Percentiles rank a stretch among this genome's conserved stretches.
Evolutionary conservation across 257 asterid species (phyloP).

Genomic region (Jacaranda mimosifolia): DNA sequence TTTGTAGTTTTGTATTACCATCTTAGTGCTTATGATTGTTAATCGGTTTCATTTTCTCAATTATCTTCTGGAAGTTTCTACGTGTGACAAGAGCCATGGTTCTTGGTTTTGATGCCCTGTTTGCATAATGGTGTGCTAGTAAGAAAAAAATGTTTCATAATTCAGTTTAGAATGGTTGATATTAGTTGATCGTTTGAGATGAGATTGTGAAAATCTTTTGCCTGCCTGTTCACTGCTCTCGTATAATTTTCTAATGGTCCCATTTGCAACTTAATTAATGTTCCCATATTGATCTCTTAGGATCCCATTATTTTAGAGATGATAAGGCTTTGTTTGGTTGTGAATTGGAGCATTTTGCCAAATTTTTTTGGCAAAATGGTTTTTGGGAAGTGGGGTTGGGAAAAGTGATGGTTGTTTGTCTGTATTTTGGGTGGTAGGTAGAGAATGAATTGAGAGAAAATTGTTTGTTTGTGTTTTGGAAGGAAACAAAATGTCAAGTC

Average conservation of each 20-base stretch:
- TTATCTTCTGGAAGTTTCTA: conserved; percentile 15
- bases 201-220: background rate
- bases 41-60: background rate
- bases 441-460: too few relatives aligned
- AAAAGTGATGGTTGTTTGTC: too few relatives aligned
- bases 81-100: background rate
- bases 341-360: too few relatives aligned
- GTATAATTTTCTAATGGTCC: background rate
- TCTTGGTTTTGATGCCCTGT: conserved; percentile 18
- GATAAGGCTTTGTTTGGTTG: too few relatives aligned
- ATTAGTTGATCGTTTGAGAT: background rate
- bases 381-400: too few relatives aligned
- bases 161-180: conserved; percentile 5
- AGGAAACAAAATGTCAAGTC: too few relatives aligned
- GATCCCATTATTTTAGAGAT: conserved; percentile 10
- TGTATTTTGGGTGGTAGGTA: too few relatives aligned
- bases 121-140: background rate
- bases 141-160: background rate
- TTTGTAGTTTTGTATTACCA: background rate
- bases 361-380: too few relatives aligned
- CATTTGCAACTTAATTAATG: background rate
- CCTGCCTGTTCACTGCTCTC: background rate
- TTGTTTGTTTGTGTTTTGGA: too few relatives aligned
- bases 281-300: conserved; percentile 11
- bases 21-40: conserved; percentile 6